These are phyloP conservation scores for Hanseniaspora jakobsenii DNA, from an alignment of 805 yeast genomes.

Conservation along the genomic window DNA sequence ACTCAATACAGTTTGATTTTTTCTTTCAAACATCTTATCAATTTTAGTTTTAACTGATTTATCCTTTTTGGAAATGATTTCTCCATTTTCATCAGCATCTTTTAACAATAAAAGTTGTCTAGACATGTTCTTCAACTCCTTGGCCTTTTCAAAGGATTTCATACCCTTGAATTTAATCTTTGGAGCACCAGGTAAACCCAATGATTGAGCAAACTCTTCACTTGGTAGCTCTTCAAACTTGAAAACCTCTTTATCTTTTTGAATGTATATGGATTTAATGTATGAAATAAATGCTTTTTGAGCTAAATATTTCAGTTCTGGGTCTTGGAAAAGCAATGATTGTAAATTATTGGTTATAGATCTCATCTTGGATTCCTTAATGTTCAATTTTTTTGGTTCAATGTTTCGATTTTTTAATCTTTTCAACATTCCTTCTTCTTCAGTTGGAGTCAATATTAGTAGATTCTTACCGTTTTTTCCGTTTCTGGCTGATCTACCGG, in stretches of 20 bases:
- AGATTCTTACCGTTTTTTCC: conserved; percentile 76
- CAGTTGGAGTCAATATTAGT: conserved; percentile 71
- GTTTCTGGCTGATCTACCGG: conserved; percentile 79
- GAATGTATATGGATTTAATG: conserved; percentile 70
- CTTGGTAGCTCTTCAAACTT: conserved; percentile 62
- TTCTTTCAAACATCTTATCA: conserved; percentile 90
- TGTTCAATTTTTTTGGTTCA: conserved; percentile 57
- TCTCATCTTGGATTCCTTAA: conserved; percentile 59
- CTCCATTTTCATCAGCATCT: conserved; percentile 56
- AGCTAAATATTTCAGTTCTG: conserved; percentile 82
- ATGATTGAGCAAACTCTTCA: conserved; percentile 72
- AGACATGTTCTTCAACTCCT: conserved; percentile 70
- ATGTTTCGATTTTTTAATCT: conserved; percentile 53
- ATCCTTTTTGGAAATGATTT: conserved; percentile 29
- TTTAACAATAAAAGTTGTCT: conserved; percentile 51
- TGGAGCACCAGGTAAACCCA: conserved; percentile 95
- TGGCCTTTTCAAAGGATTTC: conserved; percentile 35
- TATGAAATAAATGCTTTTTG: conserved; percentile 94
- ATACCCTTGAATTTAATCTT: conserved; percentile 60
- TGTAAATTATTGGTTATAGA: conserved; percentile 75
- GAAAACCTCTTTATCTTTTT: conserved; percentile 78
- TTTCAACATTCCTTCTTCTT: conserved; percentile 62
- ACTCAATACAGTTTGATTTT: conserved; percentile 82
- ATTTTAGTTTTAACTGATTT: conserved; percentile 57
- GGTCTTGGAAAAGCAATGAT: conserved; percentile 79